Evolutionary conservation across 192 early-diverging fungal species (phyloP).

Genomic region (Backusella westeae): DNA sequence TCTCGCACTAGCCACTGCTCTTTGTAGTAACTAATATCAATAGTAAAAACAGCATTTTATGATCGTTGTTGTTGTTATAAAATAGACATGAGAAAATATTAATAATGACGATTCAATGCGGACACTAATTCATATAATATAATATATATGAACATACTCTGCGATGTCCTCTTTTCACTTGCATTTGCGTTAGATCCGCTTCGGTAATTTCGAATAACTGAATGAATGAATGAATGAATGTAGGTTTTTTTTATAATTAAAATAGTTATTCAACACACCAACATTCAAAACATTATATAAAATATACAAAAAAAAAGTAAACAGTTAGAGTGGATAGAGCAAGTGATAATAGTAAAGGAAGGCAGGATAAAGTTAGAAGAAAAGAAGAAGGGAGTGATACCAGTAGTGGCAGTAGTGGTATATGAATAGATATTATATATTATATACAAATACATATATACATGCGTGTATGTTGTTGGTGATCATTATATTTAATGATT

Average conservation of each 20-base stretch:
- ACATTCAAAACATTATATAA: neutral
- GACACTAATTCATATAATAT: neutral
- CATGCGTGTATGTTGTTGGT: no score
- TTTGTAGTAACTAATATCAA: constrained; percentile 35
- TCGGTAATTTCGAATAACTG: constrained; percentile 42
- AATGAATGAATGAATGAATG: neutral
- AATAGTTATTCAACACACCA: neutral
- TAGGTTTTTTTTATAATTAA: neutral
- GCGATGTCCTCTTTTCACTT: constrained; percentile 44
- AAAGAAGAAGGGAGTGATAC: neutral
- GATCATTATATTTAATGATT: no score
- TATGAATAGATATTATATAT: neutral
- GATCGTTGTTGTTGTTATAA: neutral
- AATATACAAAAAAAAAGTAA: neutral
- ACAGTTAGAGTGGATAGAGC: neutral
- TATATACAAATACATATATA: no score
- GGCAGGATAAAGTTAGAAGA: no score
- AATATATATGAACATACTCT: constrained; percentile 29
- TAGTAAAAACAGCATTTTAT: neutral
- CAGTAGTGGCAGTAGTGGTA: neutral
- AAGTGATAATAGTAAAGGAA: neutral
- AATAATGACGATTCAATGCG: neutral
- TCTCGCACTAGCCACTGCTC: constrained; percentile 35
- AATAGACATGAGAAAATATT: neutral
- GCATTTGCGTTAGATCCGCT: constrained; percentile 34